These are phyloP conservation scores for Apiospora koreana DNA, from an alignment of 2,329 filamentous ascomycete genomes.

Conservation along the genomic window DNA sequence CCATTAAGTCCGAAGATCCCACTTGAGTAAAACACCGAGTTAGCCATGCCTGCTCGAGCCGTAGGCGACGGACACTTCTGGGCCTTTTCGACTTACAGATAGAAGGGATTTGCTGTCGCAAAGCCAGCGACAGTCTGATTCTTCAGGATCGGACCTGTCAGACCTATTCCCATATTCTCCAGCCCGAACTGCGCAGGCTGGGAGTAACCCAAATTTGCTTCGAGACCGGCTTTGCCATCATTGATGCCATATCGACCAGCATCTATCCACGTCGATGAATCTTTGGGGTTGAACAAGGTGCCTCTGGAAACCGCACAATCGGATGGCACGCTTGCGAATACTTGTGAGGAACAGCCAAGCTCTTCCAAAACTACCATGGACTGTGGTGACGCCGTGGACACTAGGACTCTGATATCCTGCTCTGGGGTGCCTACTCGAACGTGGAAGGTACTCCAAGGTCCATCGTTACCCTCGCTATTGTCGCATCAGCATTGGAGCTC, in stretches of 20 bases:
- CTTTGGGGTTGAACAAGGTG: constrained; percentile 34
- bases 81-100: constrained; percentile 31
- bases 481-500: neutral
- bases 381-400: constrained; percentile 40
- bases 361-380: constrained; percentile 35
- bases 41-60: constrained; percentile 5
- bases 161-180: constrained; percentile 32
- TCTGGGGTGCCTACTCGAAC: constrained; percentile 38
- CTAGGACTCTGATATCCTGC: constrained; percentile 37
- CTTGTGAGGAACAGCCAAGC: constrained; percentile 31
- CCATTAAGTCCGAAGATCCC: constrained; percentile 40
- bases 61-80: neutral
- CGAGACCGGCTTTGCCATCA: constrained; percentile 36
- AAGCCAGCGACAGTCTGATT: constrained; percentile 36
- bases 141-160: constrained; percentile 32
- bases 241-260: constrained; percentile 37
- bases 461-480: constrained; percentile 40
- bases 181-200: constrained; percentile 29
- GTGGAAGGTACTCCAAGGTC: constrained; percentile 41
- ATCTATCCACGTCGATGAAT: constrained; percentile 37
- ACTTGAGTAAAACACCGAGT: constrained; percentile 21
- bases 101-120: constrained; percentile 36
- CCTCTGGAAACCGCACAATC: constrained; percentile 39
- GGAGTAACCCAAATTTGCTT: constrained; percentile 38
- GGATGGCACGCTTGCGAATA: constrained; percentile 32